Evolutionary conservation across 495 filamentous ascomycete species (phyloP), one percentile per base, ranked within the genome.

Genomic region (Patellaria atrata): DNA sequence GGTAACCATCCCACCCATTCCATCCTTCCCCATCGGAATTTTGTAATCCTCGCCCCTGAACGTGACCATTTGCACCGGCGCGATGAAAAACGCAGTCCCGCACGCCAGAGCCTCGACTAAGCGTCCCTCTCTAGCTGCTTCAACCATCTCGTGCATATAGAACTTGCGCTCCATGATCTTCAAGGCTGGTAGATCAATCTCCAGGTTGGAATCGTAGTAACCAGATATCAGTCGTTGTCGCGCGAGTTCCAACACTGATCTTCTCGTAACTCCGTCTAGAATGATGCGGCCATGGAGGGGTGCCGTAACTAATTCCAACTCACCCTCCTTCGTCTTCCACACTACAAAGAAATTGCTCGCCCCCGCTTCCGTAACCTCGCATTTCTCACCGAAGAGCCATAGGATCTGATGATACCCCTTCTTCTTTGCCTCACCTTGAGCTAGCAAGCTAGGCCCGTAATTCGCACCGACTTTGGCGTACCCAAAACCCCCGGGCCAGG

Each of bases 401-500:
- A 94, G 68, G 20, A 92, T 77, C 64, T 93, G 85, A 47, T 85
- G 68, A 44, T 74, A 93, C 3, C 85, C 85, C 35, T 65, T 54
- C 8, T 59, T 63, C 37, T 67, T 59, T 5, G 85, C 85, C 52
- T 82, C 75, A 23, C 65, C 62, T 27, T 85, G 82, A 1, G 82
- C 77, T 37, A 79, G 65, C 25, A 94, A 61, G 16, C 65, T 72
- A 5, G 85, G 85, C 0, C 83, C 85, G 53, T 94, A 93, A 63
- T 94, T 94, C 17, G 84, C 85, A 29, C 83, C 83, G 8, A 94
- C 72, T 59, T 94, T 93, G 30, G 82, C 82, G 44, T 75, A 83
- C 0, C 85, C 84, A 50, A 87, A 89, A 18, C 85, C 85, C 24
- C 85, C 85, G 18, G 85, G 85, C 85, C 85, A 94, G 11, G 85